These are phyloP conservation scores for Rhipidocladum racemiflorum DNA, from an alignment of 176 grass and related monocot species.

Conservation along the genomic window DNA sequence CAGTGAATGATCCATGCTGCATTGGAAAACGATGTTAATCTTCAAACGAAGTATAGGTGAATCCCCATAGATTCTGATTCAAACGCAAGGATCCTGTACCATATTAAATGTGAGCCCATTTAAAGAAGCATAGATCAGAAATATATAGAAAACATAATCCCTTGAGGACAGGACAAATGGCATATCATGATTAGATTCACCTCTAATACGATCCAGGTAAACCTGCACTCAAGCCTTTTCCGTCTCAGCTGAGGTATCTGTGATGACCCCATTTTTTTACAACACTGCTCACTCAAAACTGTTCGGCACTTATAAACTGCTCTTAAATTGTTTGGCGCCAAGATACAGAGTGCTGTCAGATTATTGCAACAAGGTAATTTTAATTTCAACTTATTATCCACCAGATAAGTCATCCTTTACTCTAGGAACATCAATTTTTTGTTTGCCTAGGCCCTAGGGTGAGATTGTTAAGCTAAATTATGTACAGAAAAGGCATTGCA, in stretches of 20 bases:
- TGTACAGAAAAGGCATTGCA: slow-evolving; percentile 22
- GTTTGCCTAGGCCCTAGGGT: background rate
- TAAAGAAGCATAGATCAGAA: slow-evolving; percentile 21
- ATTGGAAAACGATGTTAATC: background rate
- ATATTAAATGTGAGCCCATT: slow-evolving; percentile 22
- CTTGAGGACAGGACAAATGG: slow-evolving; percentile 6
- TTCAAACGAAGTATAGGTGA: background rate
- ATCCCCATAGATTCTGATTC: background rate
- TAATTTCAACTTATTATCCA: background rate
- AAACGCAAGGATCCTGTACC: slow-evolving; percentile 8
- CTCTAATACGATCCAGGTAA: background rate
- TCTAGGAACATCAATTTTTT: slow-evolving; percentile 18
- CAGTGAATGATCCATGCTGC: background rate
- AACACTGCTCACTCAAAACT: background rate
- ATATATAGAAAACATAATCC: slow-evolving; percentile 6
- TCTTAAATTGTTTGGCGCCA: background rate
- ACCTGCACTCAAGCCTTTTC: background rate
- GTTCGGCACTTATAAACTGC: background rate
- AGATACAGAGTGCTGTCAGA: background rate
- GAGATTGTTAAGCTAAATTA: slow-evolving; percentile 26
- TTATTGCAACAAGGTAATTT: background rate
- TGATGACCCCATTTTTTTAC: background rate
- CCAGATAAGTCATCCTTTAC: background rate
- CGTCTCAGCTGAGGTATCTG: background rate
- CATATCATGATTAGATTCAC: slow-evolving; percentile 1